Evolutionary conservation across 2,329 filamentous ascomycete species (phyloP).

Genomic region (Penicillium sp.): DNA sequence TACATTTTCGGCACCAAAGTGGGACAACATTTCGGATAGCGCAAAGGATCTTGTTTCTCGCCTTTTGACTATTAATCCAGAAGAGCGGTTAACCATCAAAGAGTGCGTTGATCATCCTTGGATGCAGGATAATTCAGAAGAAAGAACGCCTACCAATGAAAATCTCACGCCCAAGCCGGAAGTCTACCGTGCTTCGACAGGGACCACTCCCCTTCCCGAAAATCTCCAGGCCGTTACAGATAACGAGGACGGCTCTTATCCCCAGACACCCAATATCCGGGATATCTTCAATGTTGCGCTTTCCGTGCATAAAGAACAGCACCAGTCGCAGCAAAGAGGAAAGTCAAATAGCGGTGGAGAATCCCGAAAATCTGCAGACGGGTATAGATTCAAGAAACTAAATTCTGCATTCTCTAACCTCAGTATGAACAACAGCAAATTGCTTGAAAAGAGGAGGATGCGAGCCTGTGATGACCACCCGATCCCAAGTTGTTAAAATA

Average conservation of each 20-base stretch:
- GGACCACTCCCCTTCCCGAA: not conserved
- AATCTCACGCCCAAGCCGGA: not conserved
- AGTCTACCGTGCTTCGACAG: not conserved
- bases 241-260: not conserved
- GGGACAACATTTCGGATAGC: slow-evolving; percentile 8
- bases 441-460: not conserved
- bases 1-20: slow-evolving; percentile 9
- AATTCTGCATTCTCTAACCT: not conserved
- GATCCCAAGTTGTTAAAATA: not conserved
- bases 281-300: slow-evolving; percentile 7
- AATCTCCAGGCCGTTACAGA: not conserved
- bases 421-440: not conserved
- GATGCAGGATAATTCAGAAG: not conserved
- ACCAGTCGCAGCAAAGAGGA: not conserved
- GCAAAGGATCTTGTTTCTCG: slow-evolving; percentile 10
- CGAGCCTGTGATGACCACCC: not conserved
- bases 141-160: not conserved
- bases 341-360: not conserved
- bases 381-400: not conserved
- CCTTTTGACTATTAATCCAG: slow-evolving; percentile 7
- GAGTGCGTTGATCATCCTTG: slow-evolving; percentile 13
- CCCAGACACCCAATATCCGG: slow-evolving; percentile 4
- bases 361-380: not conserved
- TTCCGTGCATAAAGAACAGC: slow-evolving; percentile 1
- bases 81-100: slow-evolving; percentile 6